phyloP scores from a whole-genome alignment of 306 rosid genomes.

The Erythrophleum fordii region DNA sequence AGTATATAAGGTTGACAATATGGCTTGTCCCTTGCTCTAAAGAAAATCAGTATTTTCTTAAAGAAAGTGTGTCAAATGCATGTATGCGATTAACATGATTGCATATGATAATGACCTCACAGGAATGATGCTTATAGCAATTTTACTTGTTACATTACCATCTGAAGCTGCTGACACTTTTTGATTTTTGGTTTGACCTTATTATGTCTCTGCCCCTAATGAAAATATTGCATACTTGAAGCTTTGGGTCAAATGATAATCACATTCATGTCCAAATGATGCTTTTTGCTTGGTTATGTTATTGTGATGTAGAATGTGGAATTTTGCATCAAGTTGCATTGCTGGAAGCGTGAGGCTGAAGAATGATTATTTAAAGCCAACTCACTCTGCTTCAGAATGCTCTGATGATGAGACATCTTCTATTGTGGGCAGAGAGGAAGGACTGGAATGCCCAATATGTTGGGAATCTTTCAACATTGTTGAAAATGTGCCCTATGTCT shows the following conservation, averaged over 20 bases:
- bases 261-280: conserved; percentile 34
- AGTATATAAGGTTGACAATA: not conserved
- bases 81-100: too few relatives aligned
- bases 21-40: too few relatives aligned
- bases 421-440: conserved; percentile 68
- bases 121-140: not conserved
- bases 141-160: conserved; percentile 4
- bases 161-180: conserved; percentile 1
- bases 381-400: conserved; percentile 56
- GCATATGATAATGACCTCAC: not conserved
- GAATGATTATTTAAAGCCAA: conserved; percentile 42
- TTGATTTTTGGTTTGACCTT: conserved; percentile 14
- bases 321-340: conserved; percentile 68
- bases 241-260: conserved; percentile 7
- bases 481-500: conserved; percentile 84
- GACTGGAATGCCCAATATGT: conserved; percentile 86
- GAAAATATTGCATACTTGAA: conserved; percentile 7
- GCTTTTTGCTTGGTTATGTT: conserved; percentile 36
- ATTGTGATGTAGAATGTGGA: conserved; percentile 62
- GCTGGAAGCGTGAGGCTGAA: conserved; percentile 62
- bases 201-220: not conserved
- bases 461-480: conserved; percentile 87
- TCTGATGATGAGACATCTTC: conserved; percentile 76
- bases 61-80: too few relatives aligned
- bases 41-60: not conserved